Conservation (phyloP, 139 green algal genomes). For the Tetradesmus lagerheimii region DNA sequence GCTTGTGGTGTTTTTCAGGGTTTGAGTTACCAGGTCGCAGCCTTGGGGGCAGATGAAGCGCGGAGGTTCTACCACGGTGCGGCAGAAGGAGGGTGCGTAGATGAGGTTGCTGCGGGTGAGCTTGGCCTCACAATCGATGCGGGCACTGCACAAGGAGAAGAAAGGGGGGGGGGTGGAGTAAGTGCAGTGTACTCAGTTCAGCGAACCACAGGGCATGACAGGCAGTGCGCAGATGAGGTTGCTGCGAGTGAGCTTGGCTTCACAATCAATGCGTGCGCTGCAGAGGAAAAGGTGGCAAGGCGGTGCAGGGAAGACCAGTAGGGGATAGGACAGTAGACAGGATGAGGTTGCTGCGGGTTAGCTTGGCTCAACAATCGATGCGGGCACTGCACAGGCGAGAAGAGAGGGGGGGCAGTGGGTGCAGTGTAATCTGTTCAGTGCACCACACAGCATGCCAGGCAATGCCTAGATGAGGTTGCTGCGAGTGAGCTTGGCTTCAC, state of each 20-base stretch:
- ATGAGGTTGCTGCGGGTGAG: slow-evolving; percentile 13
- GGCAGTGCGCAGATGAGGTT: background rate
- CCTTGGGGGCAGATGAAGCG: slow-evolving; percentile 19
- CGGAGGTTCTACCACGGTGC: background rate
- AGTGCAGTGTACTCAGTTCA: background rate
- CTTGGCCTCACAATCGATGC: slow-evolving; percentile 1
- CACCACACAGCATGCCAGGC: background rate
- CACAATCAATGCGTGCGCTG: no score
- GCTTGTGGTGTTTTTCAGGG: background rate
- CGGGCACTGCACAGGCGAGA: background rate
- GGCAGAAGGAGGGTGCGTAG: slow-evolving; percentile 5
- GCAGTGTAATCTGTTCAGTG: background rate
- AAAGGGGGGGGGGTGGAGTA: background rate
- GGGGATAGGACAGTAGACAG: no score
- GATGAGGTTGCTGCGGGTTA: background rate
- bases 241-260: background rate
- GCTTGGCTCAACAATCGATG: background rate
- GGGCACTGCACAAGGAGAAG: background rate
- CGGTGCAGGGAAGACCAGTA: no score
- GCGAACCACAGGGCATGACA: background rate
- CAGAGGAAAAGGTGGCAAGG: no score
- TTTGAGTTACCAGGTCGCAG: slow-evolving; percentile 27
- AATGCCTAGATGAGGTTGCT: background rate
- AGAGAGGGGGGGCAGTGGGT: no score
- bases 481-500: background rate